Percentiles rank a stretch among this genome's conserved stretches.
Conservation (phyloP, 1,139 yeast species). For the Taphrina sp. region DNA sequence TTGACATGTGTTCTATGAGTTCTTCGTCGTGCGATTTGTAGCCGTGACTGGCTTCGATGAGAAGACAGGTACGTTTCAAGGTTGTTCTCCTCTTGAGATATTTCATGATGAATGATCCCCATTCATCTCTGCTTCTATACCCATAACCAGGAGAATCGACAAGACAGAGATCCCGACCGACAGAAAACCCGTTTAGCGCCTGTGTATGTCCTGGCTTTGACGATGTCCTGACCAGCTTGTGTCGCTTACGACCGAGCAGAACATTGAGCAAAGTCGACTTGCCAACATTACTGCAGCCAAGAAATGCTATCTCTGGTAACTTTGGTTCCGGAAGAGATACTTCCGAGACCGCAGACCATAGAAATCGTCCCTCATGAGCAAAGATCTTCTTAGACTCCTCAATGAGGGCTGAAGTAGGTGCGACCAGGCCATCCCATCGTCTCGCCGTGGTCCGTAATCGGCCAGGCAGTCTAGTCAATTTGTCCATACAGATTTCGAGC, state of each 20-base stretch:
- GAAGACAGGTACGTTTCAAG: conserved; percentile 15
- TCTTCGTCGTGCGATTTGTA: conserved; percentile 16
- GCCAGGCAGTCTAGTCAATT: too few species aligned
- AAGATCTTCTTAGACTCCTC: conserved; percentile 5
- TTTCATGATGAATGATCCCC: conserved; percentile 10
- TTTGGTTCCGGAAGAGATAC: neutral
- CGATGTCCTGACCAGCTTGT: conserved; percentile 21
- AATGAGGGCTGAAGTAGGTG: neutral
- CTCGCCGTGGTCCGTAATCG: neutral
- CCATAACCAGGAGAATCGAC: conserved; percentile 32
- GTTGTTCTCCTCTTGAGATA: conserved; percentile 9
- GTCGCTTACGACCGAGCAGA: conserved; percentile 9
- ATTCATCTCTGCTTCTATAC: conserved; percentile 10
- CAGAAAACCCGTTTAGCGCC: conserved; percentile 26
- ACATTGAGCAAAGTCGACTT: conserved; percentile 23
- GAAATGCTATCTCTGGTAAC: conserved; percentile 26
- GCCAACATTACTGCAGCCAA: conserved; percentile 29
- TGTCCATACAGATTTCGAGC: too few species aligned
- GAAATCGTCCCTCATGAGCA: conserved; percentile 9
- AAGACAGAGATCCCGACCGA: conserved; percentile 11
- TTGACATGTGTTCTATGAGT: conserved; percentile 6
- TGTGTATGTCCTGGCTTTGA: conserved; percentile 26
- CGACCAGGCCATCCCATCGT: conserved; percentile 13
- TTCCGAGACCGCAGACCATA: conserved; percentile 1
- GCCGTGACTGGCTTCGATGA: conserved; percentile 29